Evolutionary conservation across 768 basidiomycete genomes (phyloP).

Genomic region (Russula ochroleuca): DNA sequence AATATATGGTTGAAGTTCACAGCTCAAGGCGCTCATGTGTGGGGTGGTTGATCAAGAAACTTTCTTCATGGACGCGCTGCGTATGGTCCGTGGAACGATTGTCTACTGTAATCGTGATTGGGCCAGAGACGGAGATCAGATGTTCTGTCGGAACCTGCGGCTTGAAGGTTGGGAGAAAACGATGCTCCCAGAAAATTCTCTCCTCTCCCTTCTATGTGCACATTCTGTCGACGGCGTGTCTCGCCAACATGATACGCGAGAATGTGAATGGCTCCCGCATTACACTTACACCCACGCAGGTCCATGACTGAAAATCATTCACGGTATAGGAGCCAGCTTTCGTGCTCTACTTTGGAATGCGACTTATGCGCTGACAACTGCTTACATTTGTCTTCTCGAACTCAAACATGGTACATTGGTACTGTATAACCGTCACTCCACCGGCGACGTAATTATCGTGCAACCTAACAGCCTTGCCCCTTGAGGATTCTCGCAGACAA

Average conservation of each 20-base stretch:
- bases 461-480: neutral
- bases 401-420: no score
- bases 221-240: no score
- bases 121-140: neutral
- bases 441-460: neutral
- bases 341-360: no score
- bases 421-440: neutral
- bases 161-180: neutral
- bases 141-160: neutral
- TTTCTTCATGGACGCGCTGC: neutral
- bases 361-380: no score
- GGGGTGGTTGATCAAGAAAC: neutral
- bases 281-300: no score
- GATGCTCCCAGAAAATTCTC: neutral
- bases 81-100: neutral
- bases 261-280: neutral
- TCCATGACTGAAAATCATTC: no score
- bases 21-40: no score
- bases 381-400: neutral
- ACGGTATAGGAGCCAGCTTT: neutral
- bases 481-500: slow-evolving; percentile 17
- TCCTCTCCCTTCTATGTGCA: neutral
- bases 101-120: no score
- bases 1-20: no score
- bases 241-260: no score